A percentile compares a stretch with the other conserved stretches of the same genome.
phyloP scores from a whole-genome alignment of 192 early-diverging fungal genomes.

The Gryganskiella cystojenkinii region DNA sequence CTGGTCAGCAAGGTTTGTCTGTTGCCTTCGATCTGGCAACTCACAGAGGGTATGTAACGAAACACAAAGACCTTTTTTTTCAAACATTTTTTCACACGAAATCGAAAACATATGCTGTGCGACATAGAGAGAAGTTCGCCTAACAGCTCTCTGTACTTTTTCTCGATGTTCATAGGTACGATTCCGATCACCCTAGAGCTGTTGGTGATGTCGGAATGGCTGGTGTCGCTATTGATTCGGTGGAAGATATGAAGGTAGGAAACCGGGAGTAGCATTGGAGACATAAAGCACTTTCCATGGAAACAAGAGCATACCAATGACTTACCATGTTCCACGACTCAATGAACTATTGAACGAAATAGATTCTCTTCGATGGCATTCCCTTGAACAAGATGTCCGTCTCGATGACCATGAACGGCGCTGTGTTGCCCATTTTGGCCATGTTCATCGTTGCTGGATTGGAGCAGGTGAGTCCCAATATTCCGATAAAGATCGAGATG shows the following conservation, averaged over 20 bases:
- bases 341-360: not conserved
- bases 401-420: conserved; percentile 97
- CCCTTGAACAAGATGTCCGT: conserved; percentile 92
- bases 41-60: conserved; percentile 74
- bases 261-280: no score
- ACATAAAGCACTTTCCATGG: not conserved
- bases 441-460: conserved; percentile 91
- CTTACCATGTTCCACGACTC: not conserved
- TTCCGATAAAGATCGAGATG: no score
- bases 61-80: not conserved
- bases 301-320: not conserved
- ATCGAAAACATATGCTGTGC: not conserved
- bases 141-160: not conserved
- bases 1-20: conserved; percentile 88
- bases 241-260: conserved; percentile 87
- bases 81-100: not conserved
- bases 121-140: not conserved
- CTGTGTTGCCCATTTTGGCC: conserved; percentile 88
- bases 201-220: conserved; percentile 94
- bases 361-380: conserved; percentile 88
- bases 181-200: conserved; percentile 91
- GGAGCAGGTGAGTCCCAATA: conserved; percentile 70
- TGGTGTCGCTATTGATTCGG: conserved; percentile 91
- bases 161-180: conserved; percentile 64
- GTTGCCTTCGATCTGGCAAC: conserved; percentile 94